phyloP scores from a whole-genome alignment of 2,329 filamentous ascomycete genomes.

The Aureobasidium namibiae region DNA sequence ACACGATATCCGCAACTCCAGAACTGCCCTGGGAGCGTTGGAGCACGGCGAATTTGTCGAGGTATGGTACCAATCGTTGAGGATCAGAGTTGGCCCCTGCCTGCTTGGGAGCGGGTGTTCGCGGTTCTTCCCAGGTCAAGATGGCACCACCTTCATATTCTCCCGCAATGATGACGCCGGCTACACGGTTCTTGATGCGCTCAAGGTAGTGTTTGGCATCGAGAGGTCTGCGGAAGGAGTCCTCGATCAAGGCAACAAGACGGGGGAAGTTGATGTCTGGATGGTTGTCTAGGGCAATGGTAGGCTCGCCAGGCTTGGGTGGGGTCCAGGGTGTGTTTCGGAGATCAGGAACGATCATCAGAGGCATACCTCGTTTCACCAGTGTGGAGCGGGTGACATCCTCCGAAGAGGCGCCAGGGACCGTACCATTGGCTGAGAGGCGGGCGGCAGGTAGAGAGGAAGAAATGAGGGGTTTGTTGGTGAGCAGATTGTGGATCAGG shows the following conservation, averaged over 20 bases:
- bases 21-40: conserved; percentile 74
- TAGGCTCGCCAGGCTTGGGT: conserved; percentile 48
- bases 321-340: conserved; percentile 58
- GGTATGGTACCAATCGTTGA: conserved; percentile 72
- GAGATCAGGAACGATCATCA: conserved; percentile 74
- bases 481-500: conserved; percentile 89
- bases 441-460: conserved; percentile 76
- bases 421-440: conserved; percentile 34
- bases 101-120: conserved; percentile 14
- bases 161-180: conserved; percentile 88
- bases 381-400: conserved; percentile 46
- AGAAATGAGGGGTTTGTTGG: conserved; percentile 86
- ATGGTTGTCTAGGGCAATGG: conserved; percentile 63
- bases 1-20: conserved; percentile 90
- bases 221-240: conserved; percentile 80
- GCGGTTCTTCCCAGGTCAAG: conserved; percentile 83
- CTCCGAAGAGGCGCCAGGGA: conserved; percentile 24
- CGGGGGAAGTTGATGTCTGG: conserved; percentile 73
- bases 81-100: conserved; percentile 26
- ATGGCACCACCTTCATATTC: conserved; percentile 95
- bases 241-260: conserved; percentile 79
- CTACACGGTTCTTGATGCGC: conserved; percentile 72
- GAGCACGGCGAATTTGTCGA: conserved; percentile 95
- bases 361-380: conserved; percentile 81
- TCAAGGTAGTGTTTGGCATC: conserved; percentile 75